phyloP scores from a whole-genome alignment of 2,329 filamentous ascomycete genomes.

The Colletotrichum sp. region DNA sequence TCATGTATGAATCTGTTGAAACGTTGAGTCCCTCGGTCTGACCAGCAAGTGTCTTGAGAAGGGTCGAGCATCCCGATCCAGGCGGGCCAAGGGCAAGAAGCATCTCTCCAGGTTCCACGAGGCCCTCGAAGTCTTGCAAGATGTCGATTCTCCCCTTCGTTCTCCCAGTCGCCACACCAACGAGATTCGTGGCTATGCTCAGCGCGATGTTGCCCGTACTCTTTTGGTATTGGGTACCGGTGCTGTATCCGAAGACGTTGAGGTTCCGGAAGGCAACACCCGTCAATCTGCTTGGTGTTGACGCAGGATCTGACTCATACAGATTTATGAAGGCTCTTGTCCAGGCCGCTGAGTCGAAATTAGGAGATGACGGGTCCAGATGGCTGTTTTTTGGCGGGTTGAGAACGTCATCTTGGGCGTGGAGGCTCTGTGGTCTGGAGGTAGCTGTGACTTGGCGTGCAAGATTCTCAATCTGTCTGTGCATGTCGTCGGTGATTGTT shows the following conservation, averaged over 20 bases:
- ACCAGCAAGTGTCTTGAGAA: constrained; percentile 59
- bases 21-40: constrained; percentile 27
- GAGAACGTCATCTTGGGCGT: constrained; percentile 1
- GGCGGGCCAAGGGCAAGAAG: constrained; percentile 64
- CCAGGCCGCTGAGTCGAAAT: constrained; percentile 30
- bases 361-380: constrained; percentile 28
- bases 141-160: constrained; percentile 26
- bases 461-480: not conserved
- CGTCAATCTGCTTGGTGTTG: constrained; percentile 26
- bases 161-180: not conserved
- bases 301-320: constrained; percentile 26
- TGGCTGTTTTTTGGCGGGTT: constrained; percentile 11
- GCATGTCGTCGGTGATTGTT: not conserved
- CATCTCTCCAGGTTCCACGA: constrained; percentile 54
- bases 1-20: constrained; percentile 26
- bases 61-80: constrained; percentile 66
- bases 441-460: constrained; percentile 9
- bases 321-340: constrained; percentile 29
- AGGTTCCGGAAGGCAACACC: constrained; percentile 31
- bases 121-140: constrained; percentile 30
- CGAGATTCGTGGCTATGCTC: constrained; percentile 16
- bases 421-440: not conserved
- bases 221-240: constrained; percentile 27
- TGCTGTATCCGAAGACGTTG: constrained; percentile 31
- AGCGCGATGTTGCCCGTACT: constrained; percentile 26